Evolutionary conservation across 768 basidiomycete species (phyloP).

Genomic region (Holtermanniella nyarrowii): DNA sequence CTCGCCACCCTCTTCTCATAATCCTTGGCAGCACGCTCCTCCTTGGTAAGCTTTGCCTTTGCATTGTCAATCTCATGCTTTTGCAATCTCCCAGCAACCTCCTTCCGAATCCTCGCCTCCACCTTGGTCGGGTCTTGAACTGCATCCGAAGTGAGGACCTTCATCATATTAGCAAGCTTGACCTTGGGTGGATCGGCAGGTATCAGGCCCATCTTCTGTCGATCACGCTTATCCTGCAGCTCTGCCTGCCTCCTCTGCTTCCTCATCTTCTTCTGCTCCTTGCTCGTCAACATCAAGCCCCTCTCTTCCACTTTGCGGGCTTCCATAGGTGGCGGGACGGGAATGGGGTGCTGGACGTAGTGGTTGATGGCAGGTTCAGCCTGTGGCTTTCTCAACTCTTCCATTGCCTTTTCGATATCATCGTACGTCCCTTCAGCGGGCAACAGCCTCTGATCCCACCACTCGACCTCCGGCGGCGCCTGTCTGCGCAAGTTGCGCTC

Average conservation of each 20-base stretch:
- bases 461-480: slow-evolving; percentile 81
- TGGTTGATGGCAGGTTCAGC: slow-evolving; percentile 64
- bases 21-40: slow-evolving; percentile 74
- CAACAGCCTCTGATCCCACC: slow-evolving; percentile 90
- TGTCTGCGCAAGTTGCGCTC: slow-evolving; percentile 80
- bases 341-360: slow-evolving; percentile 94
- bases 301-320: slow-evolving; percentile 69
- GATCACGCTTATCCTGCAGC: slow-evolving; percentile 85
- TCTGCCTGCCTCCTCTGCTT: slow-evolving; percentile 78
- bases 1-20: slow-evolving; percentile 78
- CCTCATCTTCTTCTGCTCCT: slow-evolving; percentile 97
- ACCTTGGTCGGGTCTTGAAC: slow-evolving; percentile 96
- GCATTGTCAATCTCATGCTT: slow-evolving; percentile 88
- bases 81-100: slow-evolving; percentile 81
- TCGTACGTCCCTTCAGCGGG: slow-evolving; percentile 64
- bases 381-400: too few relatives aligned
- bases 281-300: slow-evolving; percentile 84
- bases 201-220: slow-evolving; percentile 88
- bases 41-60: slow-evolving; percentile 82
- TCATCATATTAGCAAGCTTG: slow-evolving; percentile 90
- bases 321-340: slow-evolving; percentile 81
- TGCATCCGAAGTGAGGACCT: slow-evolving; percentile 89
- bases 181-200: slow-evolving; percentile 96
- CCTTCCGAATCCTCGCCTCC: slow-evolving; percentile 85
- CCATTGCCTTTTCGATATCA: slow-evolving; percentile 53